These are phyloP conservation scores for Cruciata laevipes DNA, from an alignment of 257 asterid species.

Conservation along the genomic window DNA sequence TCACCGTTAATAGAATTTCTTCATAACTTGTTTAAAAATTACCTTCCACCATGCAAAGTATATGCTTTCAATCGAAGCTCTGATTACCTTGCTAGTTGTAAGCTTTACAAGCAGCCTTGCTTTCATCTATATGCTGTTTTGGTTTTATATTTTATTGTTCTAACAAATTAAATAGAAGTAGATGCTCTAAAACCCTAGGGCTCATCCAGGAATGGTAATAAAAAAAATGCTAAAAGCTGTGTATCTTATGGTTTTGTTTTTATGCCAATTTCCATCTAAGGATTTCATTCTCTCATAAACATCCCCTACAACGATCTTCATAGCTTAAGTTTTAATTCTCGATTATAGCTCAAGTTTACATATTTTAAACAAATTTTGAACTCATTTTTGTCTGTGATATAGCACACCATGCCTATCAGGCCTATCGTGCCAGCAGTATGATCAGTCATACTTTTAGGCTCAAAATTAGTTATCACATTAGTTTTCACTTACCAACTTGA, in stretches of 20 bases:
- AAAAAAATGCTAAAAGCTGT: background rate
- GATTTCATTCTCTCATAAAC: background rate
- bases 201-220: background rate
- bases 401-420: background rate
- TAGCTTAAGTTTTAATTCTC: background rate
- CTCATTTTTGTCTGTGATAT: background rate
- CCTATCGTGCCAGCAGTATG: background rate
- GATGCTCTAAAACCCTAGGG: background rate
- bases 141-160: background rate
- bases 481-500: background rate
- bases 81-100: background rate
- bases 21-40: background rate
- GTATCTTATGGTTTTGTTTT: background rate
- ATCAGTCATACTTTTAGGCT: too few relatives aligned
- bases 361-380: background rate
- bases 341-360: background rate
- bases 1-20: background rate
- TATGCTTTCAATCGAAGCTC: too few relatives aligned
- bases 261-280: background rate
- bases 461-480: background rate
- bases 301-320: background rate
- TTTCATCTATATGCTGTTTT: background rate
- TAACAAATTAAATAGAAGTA: background rate
- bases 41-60: background rate
- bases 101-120: background rate